phyloP scores from a whole-genome alignment of 768 basidiomycete species.

The Baorangia bicolor region DNA sequence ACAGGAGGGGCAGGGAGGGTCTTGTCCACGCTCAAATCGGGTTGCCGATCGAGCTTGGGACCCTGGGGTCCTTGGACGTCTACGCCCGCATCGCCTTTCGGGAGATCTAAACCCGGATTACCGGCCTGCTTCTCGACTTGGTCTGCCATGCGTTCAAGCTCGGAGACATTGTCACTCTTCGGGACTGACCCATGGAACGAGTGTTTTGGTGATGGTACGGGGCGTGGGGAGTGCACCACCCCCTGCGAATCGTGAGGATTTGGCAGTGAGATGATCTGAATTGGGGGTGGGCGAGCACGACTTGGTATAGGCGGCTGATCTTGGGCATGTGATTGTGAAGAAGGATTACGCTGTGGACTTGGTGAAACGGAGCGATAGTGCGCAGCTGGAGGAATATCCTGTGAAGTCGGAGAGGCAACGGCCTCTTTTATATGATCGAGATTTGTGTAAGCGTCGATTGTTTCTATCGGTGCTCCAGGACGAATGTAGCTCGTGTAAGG shows the following conservation, averaged over 20 bases:
- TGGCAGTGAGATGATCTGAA: slow-evolving; percentile 22
- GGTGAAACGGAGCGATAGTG: slow-evolving; percentile 64
- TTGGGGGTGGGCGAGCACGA: slow-evolving; percentile 21
- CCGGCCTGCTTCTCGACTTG: slow-evolving; percentile 39
- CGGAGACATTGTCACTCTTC: slow-evolving; percentile 51
- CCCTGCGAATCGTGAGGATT: slow-evolving; percentile 36
- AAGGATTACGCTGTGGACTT: slow-evolving; percentile 52
- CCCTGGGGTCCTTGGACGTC: slow-evolving; percentile 19
- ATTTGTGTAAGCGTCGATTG: slow-evolving; percentile 29
- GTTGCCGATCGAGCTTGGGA: slow-evolving; percentile 12
- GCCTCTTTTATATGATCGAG: slow-evolving; percentile 61
- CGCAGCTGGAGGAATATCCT: slow-evolving; percentile 56
- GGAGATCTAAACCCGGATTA: slow-evolving; percentile 29
- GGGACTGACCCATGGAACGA: slow-evolving; percentile 36
- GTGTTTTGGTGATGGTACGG: slow-evolving; percentile 64
- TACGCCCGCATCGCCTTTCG: slow-evolving; percentile 23
- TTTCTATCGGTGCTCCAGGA: slow-evolving; percentile 12
- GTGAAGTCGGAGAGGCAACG: slow-evolving; percentile 55
- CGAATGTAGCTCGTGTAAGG: slow-evolving; percentile 17
- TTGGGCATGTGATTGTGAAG: slow-evolving; percentile 27
- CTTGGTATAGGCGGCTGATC: slow-evolving; percentile 3
- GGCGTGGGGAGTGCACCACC: slow-evolving; percentile 62
- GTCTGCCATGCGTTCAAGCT: slow-evolving; percentile 72
- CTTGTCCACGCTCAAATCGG: slow-evolving; percentile 44
- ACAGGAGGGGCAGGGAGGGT: slow-evolving; percentile 61